phyloP scores from a whole-genome alignment of 169 alveolate genomes.

The Cryptosporidium meleagridis region DNA sequence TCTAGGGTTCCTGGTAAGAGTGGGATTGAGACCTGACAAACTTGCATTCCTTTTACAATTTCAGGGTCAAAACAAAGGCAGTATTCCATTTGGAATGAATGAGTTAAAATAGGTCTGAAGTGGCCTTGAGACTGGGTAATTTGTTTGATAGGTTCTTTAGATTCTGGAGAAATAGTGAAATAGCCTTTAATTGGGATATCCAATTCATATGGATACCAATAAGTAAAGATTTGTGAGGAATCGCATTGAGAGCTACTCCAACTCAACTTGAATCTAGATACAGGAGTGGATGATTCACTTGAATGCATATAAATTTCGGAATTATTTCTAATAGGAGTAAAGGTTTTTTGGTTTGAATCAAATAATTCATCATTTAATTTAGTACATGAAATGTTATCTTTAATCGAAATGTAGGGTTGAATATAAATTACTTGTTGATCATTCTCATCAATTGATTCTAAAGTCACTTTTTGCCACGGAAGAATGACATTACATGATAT shows the following conservation, averaged over 20 bases:
- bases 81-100: slow-evolving; percentile 41
- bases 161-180: slow-evolving; percentile 42
- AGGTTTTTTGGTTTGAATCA: not conserved
- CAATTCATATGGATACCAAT: slow-evolving; percentile 63
- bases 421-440: not conserved
- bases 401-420: slow-evolving; percentile 23
- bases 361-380: slow-evolving; percentile 21
- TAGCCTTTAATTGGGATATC: slow-evolving; percentile 58
- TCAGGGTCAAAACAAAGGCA: slow-evolving; percentile 62
- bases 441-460: not conserved
- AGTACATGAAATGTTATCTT: slow-evolving; percentile 38
- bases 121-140: slow-evolving; percentile 25
- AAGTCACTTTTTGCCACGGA: slow-evolving; percentile 51
- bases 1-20: slow-evolving; percentile 32
- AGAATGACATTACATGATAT: slow-evolving; percentile 32
- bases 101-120: slow-evolving; percentile 54
- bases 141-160: slow-evolving; percentile 53
- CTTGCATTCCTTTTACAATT: slow-evolving; percentile 45
- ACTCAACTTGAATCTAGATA: slow-evolving; percentile 32
- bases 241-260: slow-evolving; percentile 42
- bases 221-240: slow-evolving; percentile 13
- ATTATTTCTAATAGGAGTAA: not conserved
- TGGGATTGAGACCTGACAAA: slow-evolving; percentile 48
- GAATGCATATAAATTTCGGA: not conserved
- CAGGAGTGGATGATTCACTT: not conserved